These are phyloP conservation scores for Triticum urartu DNA, from an alignment of 176 grass and related monocot species.

Conservation along the genomic window DNA sequence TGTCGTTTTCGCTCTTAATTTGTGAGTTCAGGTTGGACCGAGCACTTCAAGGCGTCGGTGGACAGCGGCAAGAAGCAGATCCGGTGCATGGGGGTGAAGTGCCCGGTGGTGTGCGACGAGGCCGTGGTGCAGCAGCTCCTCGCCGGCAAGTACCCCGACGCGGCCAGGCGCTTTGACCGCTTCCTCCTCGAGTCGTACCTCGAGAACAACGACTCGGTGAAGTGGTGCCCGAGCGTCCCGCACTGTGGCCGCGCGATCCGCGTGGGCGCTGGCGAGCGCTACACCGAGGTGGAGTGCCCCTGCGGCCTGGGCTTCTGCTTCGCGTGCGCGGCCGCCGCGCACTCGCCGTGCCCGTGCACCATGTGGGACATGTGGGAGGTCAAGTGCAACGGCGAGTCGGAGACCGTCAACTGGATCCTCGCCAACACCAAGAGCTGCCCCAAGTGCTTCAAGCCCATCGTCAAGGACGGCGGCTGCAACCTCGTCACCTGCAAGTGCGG, in stretches of 20 bases:
- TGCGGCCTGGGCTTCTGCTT: conserved; percentile 40
- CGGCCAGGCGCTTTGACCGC: conserved; percentile 16
- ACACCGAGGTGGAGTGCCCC: conserved; percentile 31
- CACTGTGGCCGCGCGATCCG: conserved; percentile 36
- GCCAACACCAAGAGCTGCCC: conserved; percentile 65
- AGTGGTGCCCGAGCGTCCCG: conserved; percentile 44
- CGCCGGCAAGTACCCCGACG: not conserved
- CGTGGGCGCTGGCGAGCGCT: not conserved
- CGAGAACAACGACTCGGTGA: conserved; percentile 14
- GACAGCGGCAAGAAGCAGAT: conserved; percentile 29
- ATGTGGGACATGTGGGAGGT: conserved; percentile 35
- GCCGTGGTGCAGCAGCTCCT: conserved; percentile 11
- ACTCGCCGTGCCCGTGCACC: conserved; percentile 41
- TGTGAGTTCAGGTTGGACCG: conserved; percentile 15
- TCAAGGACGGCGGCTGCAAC: conserved; percentile 43
- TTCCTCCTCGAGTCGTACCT: conserved; percentile 37
- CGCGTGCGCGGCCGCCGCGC: conserved; percentile 6
- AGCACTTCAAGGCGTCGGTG: not conserved
- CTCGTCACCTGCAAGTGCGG: conserved; percentile 31
- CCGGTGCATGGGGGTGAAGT: conserved; percentile 26
- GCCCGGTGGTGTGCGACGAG: conserved; percentile 37
- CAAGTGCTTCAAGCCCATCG: conserved; percentile 53
- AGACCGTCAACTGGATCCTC: conserved; percentile 30
- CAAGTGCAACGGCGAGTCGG: conserved; percentile 22
- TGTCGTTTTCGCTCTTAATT: not conserved